Evolutionary conservation across 768 basidiomycete species (phyloP).

Genomic region (Harrya chromipes): DNA sequence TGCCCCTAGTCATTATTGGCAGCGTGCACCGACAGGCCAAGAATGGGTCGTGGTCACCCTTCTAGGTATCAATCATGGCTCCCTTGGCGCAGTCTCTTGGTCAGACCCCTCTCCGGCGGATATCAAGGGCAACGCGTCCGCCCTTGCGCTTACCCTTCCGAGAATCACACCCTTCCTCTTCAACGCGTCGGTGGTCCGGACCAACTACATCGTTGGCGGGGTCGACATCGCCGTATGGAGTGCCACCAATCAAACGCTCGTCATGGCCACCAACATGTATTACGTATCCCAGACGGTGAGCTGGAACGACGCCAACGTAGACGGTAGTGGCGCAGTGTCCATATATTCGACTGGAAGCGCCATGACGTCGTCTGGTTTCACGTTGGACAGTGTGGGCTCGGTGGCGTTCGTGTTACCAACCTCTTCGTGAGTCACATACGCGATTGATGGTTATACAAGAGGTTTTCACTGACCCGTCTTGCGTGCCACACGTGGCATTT

Average conservation of each 20-base stretch:
- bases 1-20: constrained; percentile 48
- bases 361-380: constrained; percentile 14
- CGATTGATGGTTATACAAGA: background rate
- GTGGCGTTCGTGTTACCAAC: constrained; percentile 13
- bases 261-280: constrained; percentile 52
- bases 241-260: constrained; percentile 40
- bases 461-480: background rate
- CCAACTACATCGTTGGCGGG: constrained; percentile 38
- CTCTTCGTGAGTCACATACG: constrained; percentile 13
- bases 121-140: constrained; percentile 52
- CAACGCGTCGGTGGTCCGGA: constrained; percentile 38
- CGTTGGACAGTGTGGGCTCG: constrained; percentile 18
- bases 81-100: constrained; percentile 49
- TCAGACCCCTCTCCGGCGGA: constrained; percentile 51
- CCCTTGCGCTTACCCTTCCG: constrained; percentile 43
- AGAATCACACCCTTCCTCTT: constrained; percentile 49
- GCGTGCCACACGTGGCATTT: background rate
- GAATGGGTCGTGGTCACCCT: constrained; percentile 65
- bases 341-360: constrained; percentile 17
- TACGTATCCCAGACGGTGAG: constrained; percentile 35
- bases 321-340: background rate
- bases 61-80: constrained; percentile 71
- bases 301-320: constrained; percentile 29
- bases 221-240: constrained; percentile 56
- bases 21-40: constrained; percentile 57